phyloP scores from a whole-genome alignment of 225 moss, liverwort and hornwort genomes.

The Thuidium tamariscinum region DNA sequence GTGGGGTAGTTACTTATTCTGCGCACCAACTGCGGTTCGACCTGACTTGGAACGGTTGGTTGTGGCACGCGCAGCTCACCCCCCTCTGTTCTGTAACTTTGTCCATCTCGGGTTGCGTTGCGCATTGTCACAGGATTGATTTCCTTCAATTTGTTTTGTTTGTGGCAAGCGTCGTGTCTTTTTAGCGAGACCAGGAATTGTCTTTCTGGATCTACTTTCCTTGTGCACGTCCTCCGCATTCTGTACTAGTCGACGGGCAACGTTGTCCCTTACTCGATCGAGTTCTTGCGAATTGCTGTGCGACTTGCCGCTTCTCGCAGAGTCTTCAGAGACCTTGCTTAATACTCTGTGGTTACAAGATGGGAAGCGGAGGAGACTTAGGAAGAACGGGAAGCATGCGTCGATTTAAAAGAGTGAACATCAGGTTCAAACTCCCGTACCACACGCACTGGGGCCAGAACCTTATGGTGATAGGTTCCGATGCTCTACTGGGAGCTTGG shows the following conservation, averaged over 20 bases:
- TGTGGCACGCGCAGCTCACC: not conserved
- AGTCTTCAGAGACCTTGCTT: not conserved
- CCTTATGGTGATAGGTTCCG: slow-evolving; percentile 57
- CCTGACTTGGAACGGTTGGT: not conserved
- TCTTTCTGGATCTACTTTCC: not conserved
- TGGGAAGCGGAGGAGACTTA: slow-evolving; percentile 64
- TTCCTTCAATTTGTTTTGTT: not conserved
- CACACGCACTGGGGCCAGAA: slow-evolving; percentile 80
- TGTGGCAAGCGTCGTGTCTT: not conserved
- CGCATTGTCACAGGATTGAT: not conserved
- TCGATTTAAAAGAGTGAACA: slow-evolving; percentile 35
- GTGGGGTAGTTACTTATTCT: not conserved
- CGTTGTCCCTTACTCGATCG: not conserved
- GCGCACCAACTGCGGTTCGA: not conserved
- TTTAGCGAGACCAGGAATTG: not conserved
- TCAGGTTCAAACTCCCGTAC: slow-evolving; percentile 67
- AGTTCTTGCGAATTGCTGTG: not conserved
- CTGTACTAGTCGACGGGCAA: not conserved
- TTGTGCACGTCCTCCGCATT: not conserved
- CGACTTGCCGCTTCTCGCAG: not conserved
- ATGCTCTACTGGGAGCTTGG: slow-evolving; percentile 58
- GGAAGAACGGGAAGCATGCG: slow-evolving; percentile 31
- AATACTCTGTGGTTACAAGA: not conserved
- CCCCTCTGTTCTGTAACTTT: not conserved
- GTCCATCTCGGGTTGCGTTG: not conserved